These are phyloP conservation scores for Erigeron canadensis DNA, from an alignment of 129 eudicot species.

Conservation along the genomic window DNA sequence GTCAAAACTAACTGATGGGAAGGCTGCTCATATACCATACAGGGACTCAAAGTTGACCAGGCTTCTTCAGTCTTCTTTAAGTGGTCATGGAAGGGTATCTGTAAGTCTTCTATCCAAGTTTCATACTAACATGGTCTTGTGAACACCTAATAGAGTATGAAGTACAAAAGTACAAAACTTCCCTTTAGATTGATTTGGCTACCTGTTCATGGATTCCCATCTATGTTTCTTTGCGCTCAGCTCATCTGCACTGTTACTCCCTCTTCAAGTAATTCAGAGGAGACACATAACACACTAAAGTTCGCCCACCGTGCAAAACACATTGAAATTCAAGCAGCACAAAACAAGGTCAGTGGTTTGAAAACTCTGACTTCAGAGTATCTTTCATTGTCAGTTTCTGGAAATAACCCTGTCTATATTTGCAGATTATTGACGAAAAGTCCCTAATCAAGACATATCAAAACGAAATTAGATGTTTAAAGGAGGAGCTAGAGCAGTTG, in stretches of 20 bases:
- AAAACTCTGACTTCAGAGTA: not conserved
- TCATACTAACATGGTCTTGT: not conserved
- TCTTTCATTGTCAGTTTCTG: slow-evolving; percentile 11
- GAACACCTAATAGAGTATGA: not conserved
- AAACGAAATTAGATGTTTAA: slow-evolving; percentile 61
- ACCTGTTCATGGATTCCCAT: not conserved
- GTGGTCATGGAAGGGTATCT: slow-evolving; percentile 89
- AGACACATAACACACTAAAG: slow-evolving; percentile 83
- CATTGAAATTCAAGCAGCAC: slow-evolving; percentile 83
- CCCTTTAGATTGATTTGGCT: slow-evolving; percentile 2
- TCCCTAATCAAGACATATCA: slow-evolving; percentile 86
- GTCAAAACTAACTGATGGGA: slow-evolving; percentile 78
- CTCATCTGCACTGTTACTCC: slow-evolving; percentile 79
- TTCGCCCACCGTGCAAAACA: slow-evolving; percentile 91
- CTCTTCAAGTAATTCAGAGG: slow-evolving; percentile 79
- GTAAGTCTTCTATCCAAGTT: slow-evolving; percentile 41
- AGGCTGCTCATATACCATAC: slow-evolving; percentile 67
- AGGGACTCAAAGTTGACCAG: slow-evolving; percentile 84
- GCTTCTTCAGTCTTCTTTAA: slow-evolving; percentile 78
- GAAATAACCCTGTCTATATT: slow-evolving; percentile 7
- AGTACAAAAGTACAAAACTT: not conserved
- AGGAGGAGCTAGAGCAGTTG: slow-evolving; percentile 72
- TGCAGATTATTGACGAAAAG: slow-evolving; percentile 81
- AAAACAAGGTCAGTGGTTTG: slow-evolving; percentile 55
- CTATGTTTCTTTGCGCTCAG: slow-evolving; percentile 29